Conservation (phyloP, 805 yeast species). For the Yamadazyma kitorensis region DNA sequence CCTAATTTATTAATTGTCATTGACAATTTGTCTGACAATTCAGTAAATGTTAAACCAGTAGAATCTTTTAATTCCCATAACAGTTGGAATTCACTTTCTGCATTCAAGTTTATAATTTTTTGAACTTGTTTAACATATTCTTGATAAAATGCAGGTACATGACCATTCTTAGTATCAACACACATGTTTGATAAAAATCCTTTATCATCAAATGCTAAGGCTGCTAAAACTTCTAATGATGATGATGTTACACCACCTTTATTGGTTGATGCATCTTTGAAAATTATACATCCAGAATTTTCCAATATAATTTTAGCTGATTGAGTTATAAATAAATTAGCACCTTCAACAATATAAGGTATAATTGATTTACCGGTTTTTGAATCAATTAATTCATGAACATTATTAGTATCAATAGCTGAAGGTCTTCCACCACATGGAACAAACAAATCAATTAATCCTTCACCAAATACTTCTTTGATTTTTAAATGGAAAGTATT, state of each 20-base stretch:
- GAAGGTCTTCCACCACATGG: slow-evolving; percentile 99
- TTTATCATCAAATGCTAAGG: slow-evolving; percentile 84
- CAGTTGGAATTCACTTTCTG: slow-evolving; percentile 79
- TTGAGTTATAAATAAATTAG: slow-evolving; percentile 92
- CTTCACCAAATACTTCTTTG: slow-evolving; percentile 59
- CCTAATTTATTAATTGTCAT: slow-evolving; percentile 79
- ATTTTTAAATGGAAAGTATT: slow-evolving; percentile 82
- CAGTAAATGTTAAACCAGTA: slow-evolving; percentile 62
- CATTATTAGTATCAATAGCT: slow-evolving; percentile 86
- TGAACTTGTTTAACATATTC: slow-evolving; percentile 86
- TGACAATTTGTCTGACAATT: slow-evolving; percentile 80
- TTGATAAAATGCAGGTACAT: slow-evolving; percentile 71
- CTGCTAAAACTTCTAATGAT: slow-evolving; percentile 91
- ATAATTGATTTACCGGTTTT: slow-evolving; percentile 74
- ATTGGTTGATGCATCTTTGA: slow-evolving; percentile 95
- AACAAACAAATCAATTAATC: slow-evolving; percentile 77
- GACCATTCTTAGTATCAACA: slow-evolving; percentile 49
- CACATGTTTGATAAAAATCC: slow-evolving; percentile 82
- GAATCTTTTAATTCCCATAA: slow-evolving; percentile 73
- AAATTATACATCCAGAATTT: slow-evolving; percentile 78
- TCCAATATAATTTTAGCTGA: slow-evolving; percentile 86
- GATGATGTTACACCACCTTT: slow-evolving; percentile 99
- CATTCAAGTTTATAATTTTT: slow-evolving; percentile 68
- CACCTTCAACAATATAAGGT: slow-evolving; percentile 95
- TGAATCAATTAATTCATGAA: slow-evolving; percentile 63